These are phyloP conservation scores for Plasmodium vivax DNA, from an alignment of 169 alveolate species.

Conservation along the genomic window DNA sequence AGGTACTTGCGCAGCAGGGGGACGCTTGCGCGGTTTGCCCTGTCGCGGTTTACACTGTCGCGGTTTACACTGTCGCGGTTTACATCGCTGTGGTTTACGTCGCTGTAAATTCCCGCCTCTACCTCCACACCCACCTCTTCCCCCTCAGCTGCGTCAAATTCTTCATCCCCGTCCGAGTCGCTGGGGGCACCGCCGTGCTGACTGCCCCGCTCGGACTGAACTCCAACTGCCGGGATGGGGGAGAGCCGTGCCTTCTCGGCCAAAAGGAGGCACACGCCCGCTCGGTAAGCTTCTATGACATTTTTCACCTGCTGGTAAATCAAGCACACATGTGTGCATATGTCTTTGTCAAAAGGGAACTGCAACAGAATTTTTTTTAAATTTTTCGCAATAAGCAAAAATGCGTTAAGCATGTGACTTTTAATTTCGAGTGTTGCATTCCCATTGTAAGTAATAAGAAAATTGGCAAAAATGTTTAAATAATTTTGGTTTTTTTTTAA, in stretches of 20 bases:
- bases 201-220: background rate
- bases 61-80: no score
- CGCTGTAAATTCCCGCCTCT: background rate
- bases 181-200: background rate
- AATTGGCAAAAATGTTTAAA: conserved; percentile 74
- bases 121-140: background rate
- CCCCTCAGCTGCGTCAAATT: background rate
- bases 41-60: no score
- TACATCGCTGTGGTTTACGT: background rate
- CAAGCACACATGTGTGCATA: conserved; percentile 76
- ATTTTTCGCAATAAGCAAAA: conserved; percentile 57
- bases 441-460: conserved; percentile 37
- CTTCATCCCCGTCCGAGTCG: background rate
- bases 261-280: background rate
- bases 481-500: conserved; percentile 73
- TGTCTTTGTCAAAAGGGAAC: conserved; percentile 75
- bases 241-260: background rate
- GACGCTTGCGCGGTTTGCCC: background rate
- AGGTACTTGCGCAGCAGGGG: background rate
- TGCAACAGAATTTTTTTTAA: conserved; percentile 65
- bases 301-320: conserved; percentile 52
- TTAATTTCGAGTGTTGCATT: conserved; percentile 58
- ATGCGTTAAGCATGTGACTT: conserved; percentile 21
- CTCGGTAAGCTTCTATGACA: conserved; percentile 52
- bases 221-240: background rate